Evolutionary conservation across 2,329 filamentous ascomycete species (phyloP).

Genomic region (Colletotrichum sp.): DNA sequence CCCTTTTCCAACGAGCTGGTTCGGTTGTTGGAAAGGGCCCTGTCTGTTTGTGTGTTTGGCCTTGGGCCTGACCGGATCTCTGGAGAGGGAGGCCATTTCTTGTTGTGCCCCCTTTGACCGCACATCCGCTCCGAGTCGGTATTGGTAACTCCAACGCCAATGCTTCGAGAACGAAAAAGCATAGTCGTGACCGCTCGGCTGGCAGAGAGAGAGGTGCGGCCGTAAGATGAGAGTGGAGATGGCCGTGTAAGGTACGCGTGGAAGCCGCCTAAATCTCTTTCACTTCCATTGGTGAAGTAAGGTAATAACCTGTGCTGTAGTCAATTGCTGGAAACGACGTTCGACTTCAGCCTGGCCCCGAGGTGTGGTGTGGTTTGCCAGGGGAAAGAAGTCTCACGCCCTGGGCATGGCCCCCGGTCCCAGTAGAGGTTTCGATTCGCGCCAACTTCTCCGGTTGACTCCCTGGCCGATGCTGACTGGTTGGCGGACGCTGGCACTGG

Average conservation of each 20-base stretch:
- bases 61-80: background rate
- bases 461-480: no score
- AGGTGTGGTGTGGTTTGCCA: no score
- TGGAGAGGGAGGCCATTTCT: background rate
- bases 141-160: background rate
- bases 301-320: background rate
- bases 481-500: background rate
- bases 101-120: background rate
- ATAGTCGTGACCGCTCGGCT: background rate
- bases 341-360: no score
- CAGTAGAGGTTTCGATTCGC: no score
- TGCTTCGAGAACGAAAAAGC: conserved; percentile 16
- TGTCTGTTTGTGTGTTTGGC: background rate
- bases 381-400: no score
- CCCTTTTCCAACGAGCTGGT: background rate
- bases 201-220: conserved; percentile 8
- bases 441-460: no score
- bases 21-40: background rate
- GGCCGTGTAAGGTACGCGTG: background rate
- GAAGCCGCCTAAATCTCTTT: background rate
- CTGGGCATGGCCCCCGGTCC: no score
- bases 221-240: conserved; percentile 11
- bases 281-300: background rate
- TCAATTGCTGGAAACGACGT: no score
- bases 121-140: background rate